Evolutionary conservation across 2,329 filamentous ascomycete genomes (phyloP), one percentile per base, ranked within the genome.

Genomic region (Lachnum nothofagi): DNA sequence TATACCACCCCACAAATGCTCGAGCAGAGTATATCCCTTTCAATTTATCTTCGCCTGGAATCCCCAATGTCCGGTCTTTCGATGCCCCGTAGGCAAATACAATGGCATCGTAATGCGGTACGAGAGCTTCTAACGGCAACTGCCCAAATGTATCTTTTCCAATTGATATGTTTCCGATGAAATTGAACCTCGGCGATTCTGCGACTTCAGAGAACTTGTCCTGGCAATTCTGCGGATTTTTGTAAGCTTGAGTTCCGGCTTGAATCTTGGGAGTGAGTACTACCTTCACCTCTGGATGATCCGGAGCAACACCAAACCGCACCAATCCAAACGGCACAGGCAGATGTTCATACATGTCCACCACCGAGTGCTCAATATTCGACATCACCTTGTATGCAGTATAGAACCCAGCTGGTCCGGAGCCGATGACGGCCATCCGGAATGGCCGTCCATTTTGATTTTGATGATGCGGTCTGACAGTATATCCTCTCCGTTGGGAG

Each of bases 1-100:
- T 98, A 68, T 98, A 98, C 93, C 93, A 98, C 16, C 91, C 93
- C 1, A 98, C 93, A 65, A 97, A 96, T 33, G 90, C 85, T 23
- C 93, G 81, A 2, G 93, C 93, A 6, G 91, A 95, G 65, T 90
- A 85, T 16, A 97, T 82, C 2, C 88, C 88, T 22, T 76, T 73
- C 5, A 93, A 70, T 5, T 70, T 67, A 3, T 83, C 77, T 63
- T 98, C 93, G 7, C 91, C 91, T 0, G 86, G 82, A 29, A 98
- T 82, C 0, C 80, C 83, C 0, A 98, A 75, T 47, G 78, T 82
- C 55, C 82, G 83, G 66, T 98, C 93, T 63, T 86, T 80, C 0
- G 88, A 86, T 3, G 93, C 91, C 12, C 93, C 93, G 60, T 98
- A 98, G 0, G 93, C 83, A 67, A 98, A 91, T 3, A 97, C 74